These are phyloP conservation scores for Artomyces pyxidatus DNA, from an alignment of 768 basidiomycete species.

Conservation along the genomic window DNA sequence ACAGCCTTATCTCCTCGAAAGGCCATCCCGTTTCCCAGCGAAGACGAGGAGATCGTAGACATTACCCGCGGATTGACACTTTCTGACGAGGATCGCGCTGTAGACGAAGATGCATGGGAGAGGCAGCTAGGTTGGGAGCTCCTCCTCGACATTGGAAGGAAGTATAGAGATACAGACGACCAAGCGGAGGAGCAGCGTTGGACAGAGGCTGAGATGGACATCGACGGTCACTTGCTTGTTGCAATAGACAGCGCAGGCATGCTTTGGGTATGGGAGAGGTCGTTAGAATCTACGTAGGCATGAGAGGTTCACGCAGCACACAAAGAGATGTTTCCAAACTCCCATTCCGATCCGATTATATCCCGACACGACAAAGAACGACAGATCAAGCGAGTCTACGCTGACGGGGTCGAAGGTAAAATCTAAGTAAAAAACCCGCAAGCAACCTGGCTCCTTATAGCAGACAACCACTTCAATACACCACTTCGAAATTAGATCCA, in stretches of 20 bases:
- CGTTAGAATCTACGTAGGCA: no score
- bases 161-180: no score
- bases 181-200: no score
- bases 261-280: slow-evolving; percentile 12
- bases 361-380: slow-evolving; percentile 1
- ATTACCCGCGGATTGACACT: no score
- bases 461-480: not conserved
- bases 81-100: no score
- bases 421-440: slow-evolving; percentile 1
- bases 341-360: slow-evolving; percentile 1
- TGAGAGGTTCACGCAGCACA: no score
- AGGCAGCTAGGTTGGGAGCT: no score
- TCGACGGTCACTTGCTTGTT: slow-evolving; percentile 7
- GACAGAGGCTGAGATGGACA: no score
- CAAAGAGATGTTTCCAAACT: not conserved
- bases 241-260: slow-evolving; percentile 9
- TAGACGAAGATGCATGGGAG: no score
- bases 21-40: slow-evolving; percentile 33
- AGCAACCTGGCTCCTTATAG: not conserved
- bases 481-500: not conserved
- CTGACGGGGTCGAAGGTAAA: not conserved
- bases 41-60: not conserved
- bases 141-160: no score
- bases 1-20: slow-evolving; percentile 36
- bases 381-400: slow-evolving; percentile 5